Evolutionary conservation across 2,329 filamentous ascomycete species (phyloP).

Genomic region (Ophiostoma himal-ulmi): DNA sequence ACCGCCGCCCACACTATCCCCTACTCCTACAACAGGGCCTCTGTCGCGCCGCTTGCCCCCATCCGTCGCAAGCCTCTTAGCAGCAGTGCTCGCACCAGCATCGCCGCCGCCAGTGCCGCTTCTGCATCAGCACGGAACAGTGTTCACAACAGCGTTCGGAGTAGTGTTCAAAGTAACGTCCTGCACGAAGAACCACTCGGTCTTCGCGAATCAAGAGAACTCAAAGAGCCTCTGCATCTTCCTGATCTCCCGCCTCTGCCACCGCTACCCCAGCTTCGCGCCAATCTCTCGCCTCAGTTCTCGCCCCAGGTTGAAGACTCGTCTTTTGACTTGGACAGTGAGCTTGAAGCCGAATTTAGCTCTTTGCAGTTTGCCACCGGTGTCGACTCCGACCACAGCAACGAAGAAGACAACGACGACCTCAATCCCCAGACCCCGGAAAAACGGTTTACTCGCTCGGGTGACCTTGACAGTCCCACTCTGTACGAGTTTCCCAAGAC

Average conservation of each 20-base stretch:
- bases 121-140: slow-evolving; percentile 26
- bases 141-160: neutral
- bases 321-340: slow-evolving; percentile 12
- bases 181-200: neutral
- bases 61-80: slow-evolving; percentile 14
- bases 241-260: neutral
- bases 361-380: neutral
- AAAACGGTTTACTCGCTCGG: slow-evolving; percentile 49
- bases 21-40: slow-evolving; percentile 8
- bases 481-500: slow-evolving; percentile 51
- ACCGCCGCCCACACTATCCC: neutral
- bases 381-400: slow-evolving; percentile 15
- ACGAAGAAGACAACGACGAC: slow-evolving; percentile 28
- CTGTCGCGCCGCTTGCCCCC: slow-evolving; percentile 3
- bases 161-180: neutral
- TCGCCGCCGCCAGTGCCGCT: slow-evolving; percentile 27
- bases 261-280: slow-evolving; percentile 1
- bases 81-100: slow-evolving; percentile 18
- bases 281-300: neutral
- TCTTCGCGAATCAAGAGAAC: neutral
- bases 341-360: slow-evolving; percentile 10
- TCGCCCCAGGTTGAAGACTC: slow-evolving; percentile 1
- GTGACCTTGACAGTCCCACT: slow-evolving; percentile 55
- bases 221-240: slow-evolving; percentile 2
- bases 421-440: slow-evolving; percentile 44